These are phyloP conservation scores for Leptomonas pyrrhocoris DNA, from an alignment of 208 protist genomes.

Conservation along the genomic window DNA sequence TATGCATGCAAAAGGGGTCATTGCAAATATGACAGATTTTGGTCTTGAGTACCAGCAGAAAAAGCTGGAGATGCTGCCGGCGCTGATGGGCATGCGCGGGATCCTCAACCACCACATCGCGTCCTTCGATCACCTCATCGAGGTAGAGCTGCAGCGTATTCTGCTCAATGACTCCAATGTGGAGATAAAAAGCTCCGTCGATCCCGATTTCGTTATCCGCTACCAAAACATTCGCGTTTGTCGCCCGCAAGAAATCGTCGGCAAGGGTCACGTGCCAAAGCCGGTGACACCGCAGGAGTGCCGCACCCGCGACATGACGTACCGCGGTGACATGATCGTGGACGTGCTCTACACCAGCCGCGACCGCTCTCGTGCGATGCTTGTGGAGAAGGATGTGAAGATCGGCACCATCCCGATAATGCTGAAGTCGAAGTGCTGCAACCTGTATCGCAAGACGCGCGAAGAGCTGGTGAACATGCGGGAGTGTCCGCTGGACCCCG, in stretches of 20 bases:
- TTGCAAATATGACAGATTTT: slow-evolving; percentile 15
- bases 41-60: slow-evolving; percentile 67
- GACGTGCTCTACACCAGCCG: slow-evolving; percentile 86
- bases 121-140: slow-evolving; percentile 88
- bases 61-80: slow-evolving; percentile 81
- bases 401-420: slow-evolving; percentile 99
- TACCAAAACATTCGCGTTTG: slow-evolving; percentile 88
- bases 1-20: too few relatives aligned
- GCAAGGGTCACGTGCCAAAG: slow-evolving; percentile 79
- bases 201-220: slow-evolving; percentile 85
- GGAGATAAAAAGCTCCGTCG: slow-evolving; percentile 87
- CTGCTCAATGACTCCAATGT: slow-evolving; percentile 89
- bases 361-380: slow-evolving; percentile 64
- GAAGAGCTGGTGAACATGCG: slow-evolving; percentile 94
- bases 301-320: slow-evolving; percentile 96
- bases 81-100: slow-evolving; percentile 87
- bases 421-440: slow-evolving; percentile 98
- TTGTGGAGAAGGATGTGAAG: slow-evolving; percentile 80
- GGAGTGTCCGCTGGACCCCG: slow-evolving; percentile 99
- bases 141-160: slow-evolving; percentile 86
- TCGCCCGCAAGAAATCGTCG: slow-evolving; percentile 80
- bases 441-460: slow-evolving; percentile 89
- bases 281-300: slow-evolving; percentile 95
- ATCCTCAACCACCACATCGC: slow-evolving; percentile 90
- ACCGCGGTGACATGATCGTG: slow-evolving; percentile 86